Evolutionary conservation across 1,284 basidiomycete species (phyloP).

Genomic region (Ganoderma meredithae): DNA sequence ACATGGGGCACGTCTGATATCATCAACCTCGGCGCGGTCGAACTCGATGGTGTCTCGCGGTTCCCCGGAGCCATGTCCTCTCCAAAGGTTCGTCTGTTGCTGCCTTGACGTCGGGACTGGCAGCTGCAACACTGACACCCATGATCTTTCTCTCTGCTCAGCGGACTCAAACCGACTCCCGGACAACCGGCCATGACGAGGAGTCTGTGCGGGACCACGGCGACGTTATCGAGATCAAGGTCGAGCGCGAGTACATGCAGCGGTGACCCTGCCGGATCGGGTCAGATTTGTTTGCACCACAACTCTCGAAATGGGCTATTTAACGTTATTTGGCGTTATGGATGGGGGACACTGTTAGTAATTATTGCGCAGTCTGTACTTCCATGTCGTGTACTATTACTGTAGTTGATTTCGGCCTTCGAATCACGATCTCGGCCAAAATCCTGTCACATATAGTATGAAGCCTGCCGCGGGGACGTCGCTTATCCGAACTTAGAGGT

Average conservation of each 20-base stretch:
- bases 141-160: background rate
- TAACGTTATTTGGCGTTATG: conserved; percentile 4
- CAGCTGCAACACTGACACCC: background rate
- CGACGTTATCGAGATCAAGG: conserved; percentile 3
- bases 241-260: conserved; percentile 1
- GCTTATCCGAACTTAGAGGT: too few relatives aligned
- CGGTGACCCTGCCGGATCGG: background rate
- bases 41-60: background rate
- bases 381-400: background rate
- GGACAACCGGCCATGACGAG: background rate
- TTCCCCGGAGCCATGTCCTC: background rate
- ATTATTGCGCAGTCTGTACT: background rate
- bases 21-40: conserved; percentile 3
- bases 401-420: background rate
- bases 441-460: too few relatives aligned
- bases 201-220: background rate
- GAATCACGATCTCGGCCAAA: background rate
- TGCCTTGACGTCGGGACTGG: background rate
- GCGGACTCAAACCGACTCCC: background rate
- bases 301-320: background rate
- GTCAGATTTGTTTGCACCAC: background rate
- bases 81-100: background rate
- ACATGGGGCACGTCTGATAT: background rate
- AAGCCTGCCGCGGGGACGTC: too few relatives aligned
- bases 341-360: background rate